Percentiles rank a stretch among this genome's conserved stretches.
Conservation (phyloP, 305 asterid species). For the Lippia alba region DNA sequence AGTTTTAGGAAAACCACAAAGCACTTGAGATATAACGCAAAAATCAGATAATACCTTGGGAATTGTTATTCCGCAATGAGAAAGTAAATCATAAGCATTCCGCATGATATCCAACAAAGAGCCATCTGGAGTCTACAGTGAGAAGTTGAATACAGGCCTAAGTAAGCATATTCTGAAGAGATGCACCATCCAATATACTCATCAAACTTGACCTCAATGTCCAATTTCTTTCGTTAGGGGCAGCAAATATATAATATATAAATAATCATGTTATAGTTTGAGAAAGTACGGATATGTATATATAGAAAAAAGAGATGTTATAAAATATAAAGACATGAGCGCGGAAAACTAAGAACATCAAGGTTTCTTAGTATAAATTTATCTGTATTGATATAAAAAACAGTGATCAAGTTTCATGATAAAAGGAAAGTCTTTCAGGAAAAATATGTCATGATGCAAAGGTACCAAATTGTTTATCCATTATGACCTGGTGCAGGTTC, state of each 20-base stretch:
- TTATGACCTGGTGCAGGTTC: constrained; percentile 86
- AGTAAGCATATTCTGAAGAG: constrained; percentile 18
- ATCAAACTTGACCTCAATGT: constrained; percentile 25
- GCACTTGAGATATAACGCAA: constrained; percentile 20
- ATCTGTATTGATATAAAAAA: constrained; percentile 22
- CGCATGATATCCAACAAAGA: constrained; percentile 92
- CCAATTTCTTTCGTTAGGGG: constrained; percentile 5
- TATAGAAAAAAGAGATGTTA: constrained; percentile 10
- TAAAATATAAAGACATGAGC: constrained; percentile 14
- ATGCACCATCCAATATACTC: constrained; percentile 5
- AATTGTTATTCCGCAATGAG: constrained; percentile 74
- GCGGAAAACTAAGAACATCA: constrained; percentile 24
- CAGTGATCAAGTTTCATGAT: constrained; percentile 22
- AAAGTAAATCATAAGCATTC: constrained; percentile 92
- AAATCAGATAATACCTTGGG: constrained; percentile 68
- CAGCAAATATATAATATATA: constrained; percentile 14
- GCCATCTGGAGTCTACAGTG: constrained; percentile 98
- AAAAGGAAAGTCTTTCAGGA: constrained; percentile 25
- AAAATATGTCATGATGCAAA: constrained; percentile 29
- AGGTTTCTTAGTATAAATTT: constrained; percentile 27
- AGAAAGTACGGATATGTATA: background rate
- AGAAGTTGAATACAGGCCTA: constrained; percentile 29
- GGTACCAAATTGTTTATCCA: constrained; percentile 29
- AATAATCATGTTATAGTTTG: background rate
- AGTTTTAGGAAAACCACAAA: constrained; percentile 8